Percentiles rank a stretch among this genome's conserved stretches.
These are phyloP conservation scores for Rhodotorula toruloides DNA, from an alignment of 768 basidiomycete species.

Conservation along the genomic window DNA sequence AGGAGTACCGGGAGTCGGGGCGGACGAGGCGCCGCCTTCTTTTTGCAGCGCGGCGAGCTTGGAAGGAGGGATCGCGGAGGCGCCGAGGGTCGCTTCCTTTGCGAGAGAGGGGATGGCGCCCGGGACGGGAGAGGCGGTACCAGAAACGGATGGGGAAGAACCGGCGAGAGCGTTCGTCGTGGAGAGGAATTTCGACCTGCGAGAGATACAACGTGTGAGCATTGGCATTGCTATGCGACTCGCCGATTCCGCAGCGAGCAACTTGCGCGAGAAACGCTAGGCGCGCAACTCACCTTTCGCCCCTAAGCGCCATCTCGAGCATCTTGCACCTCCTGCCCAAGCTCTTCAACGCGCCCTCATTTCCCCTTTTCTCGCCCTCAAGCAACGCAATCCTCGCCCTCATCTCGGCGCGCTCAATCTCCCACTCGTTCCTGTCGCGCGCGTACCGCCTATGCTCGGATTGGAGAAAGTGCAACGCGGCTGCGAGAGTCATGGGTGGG, in stretches of 20 bases:
- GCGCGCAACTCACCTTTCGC: constrained; percentile 76
- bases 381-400: constrained; percentile 94
- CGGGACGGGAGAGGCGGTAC: constrained; percentile 29
- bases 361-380: constrained; percentile 92
- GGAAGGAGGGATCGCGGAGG: constrained; percentile 53
- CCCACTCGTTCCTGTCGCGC: constrained; percentile 99
- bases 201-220: not conserved
- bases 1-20: not conserved
- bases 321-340: constrained; percentile 96
- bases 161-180: constrained; percentile 28
- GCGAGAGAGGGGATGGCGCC: not conserved
- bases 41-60: constrained; percentile 62
- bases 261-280: not conserved
- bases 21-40: constrained; percentile 11
- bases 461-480: constrained; percentile 93
- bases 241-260: too few relatives aligned
- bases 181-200: constrained; percentile 35
- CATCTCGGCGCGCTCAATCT: constrained; percentile 99
- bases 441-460: constrained; percentile 97
- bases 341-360: constrained; percentile 94
- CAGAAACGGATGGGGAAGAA: constrained; percentile 19
- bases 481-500: constrained; percentile 65
- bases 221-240: not conserved
- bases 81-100: not conserved
- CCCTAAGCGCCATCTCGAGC: constrained; percentile 93